These are phyloP conservation scores for Pseudopyrenochaeta lycopersici DNA, from an alignment of 2,329 filamentous ascomycete genomes.

Conservation along the genomic window DNA sequence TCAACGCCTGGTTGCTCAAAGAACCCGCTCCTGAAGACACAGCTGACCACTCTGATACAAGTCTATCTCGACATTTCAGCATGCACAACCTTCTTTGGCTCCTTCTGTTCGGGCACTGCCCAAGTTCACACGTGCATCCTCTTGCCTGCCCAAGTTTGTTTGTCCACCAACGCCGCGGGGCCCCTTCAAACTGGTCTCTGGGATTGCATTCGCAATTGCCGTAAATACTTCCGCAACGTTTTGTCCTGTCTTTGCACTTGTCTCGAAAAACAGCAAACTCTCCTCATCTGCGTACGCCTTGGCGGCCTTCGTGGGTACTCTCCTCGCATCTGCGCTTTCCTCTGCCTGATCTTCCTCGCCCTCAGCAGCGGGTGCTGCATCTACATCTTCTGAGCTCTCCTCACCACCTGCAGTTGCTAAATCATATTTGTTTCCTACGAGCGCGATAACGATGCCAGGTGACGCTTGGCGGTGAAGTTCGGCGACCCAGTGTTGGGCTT, in stretches of 20 bases:
- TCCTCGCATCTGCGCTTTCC: slow-evolving; percentile 77
- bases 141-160: slow-evolving; percentile 64
- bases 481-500: slow-evolving; percentile 98
- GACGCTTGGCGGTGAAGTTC: slow-evolving; percentile 96
- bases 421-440: slow-evolving; percentile 91
- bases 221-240: slow-evolving; percentile 98
- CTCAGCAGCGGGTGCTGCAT: slow-evolving; percentile 58
- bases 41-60: background rate
- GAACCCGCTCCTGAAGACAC: background rate
- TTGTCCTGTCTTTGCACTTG: slow-evolving; percentile 92
- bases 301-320: slow-evolving; percentile 90
- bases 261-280: slow-evolving; percentile 94
- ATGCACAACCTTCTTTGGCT: slow-evolving; percentile 92
- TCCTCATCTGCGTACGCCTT: slow-evolving; percentile 96
- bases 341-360: slow-evolving; percentile 64
- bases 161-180: slow-evolving; percentile 71
- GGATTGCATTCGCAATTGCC: slow-evolving; percentile 97
- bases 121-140: slow-evolving; percentile 83
- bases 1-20: slow-evolving; percentile 3
- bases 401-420: slow-evolving; percentile 64
- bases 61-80: slow-evolving; percentile 58
- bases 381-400: slow-evolving; percentile 59
- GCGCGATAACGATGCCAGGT: slow-evolving; percentile 93
- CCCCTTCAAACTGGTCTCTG: slow-evolving; percentile 94
- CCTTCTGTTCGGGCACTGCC: slow-evolving; percentile 74